These are phyloP conservation scores for Gamarada debralockiae DNA, from an alignment of 495 filamentous ascomycete genomes.

Conservation along the genomic window DNA sequence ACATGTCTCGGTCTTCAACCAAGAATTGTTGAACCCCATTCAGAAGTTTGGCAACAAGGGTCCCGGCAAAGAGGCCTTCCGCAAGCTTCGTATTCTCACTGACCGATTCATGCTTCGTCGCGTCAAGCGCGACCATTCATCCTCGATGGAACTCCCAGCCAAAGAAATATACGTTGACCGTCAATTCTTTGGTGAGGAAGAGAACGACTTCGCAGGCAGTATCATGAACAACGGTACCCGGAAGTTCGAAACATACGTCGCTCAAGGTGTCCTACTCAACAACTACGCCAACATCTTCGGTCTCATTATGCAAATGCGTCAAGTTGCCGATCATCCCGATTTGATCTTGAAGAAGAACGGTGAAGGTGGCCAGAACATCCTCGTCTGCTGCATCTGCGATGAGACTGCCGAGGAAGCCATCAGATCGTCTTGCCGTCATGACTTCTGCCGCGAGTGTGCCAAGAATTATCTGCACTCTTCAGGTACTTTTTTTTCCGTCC, in stretches of 20 bases:
- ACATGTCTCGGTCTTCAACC: constrained; percentile 94
- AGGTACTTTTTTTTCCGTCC: constrained; percentile 36
- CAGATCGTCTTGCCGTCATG: constrained; percentile 84
- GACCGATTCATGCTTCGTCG: constrained; percentile 92
- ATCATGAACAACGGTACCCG: constrained; percentile 88
- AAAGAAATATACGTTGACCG: constrained; percentile 90
- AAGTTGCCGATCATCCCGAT: constrained; percentile 93
- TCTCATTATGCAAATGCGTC: constrained; percentile 96
- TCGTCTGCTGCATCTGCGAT: constrained; percentile 92
- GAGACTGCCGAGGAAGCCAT: constrained; percentile 94
- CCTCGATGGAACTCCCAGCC: constrained; percentile 90
- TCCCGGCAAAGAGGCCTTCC: constrained; percentile 60
- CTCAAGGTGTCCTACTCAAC: constrained; percentile 89
- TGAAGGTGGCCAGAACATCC: constrained; percentile 81
- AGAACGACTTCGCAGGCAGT: constrained; percentile 89
- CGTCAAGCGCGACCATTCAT: constrained; percentile 85
- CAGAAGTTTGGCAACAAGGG: constrained; percentile 47
- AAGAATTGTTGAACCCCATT: constrained; percentile 86
- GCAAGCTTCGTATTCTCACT: constrained; percentile 79
- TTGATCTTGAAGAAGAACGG: constrained; percentile 83
- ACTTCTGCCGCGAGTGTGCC: constrained; percentile 89
- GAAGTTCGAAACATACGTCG: constrained; percentile 92
- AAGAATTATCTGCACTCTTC: constrained; percentile 78
- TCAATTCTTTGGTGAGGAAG: constrained; percentile 92
- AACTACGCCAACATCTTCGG: constrained; percentile 92